Conservation (phyloP, 805 yeast species). For the Saccharomycopsis lassenensis region DNA sequence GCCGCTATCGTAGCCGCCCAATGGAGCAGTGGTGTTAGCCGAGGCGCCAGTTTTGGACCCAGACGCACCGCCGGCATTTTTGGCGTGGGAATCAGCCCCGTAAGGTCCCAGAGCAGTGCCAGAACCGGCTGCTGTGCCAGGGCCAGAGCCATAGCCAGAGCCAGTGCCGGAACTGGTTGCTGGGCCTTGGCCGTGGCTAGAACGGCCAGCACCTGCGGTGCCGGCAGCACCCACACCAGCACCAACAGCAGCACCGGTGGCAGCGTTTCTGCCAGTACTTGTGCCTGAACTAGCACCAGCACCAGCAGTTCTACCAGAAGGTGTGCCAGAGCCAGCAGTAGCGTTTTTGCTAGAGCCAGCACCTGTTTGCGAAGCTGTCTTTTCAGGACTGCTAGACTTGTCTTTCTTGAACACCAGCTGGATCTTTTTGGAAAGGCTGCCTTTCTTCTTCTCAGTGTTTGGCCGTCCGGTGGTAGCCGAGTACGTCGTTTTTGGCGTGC, state of each 20-base stretch:
- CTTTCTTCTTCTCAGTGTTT: not conserved
- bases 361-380: constrained; percentile 14
- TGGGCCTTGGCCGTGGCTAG: too few species aligned
- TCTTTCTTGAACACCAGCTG: constrained; percentile 5
- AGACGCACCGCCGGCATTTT: not conserved
- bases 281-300: not conserved
- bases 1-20: too few species aligned
- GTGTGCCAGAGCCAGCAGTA: not conserved
- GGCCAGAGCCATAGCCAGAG: too few species aligned
- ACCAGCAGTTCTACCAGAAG: constrained; percentile 1
- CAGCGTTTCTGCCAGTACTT: too few species aligned
- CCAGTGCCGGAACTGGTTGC: too few species aligned
- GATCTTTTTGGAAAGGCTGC: not conserved
- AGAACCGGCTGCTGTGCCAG: not conserved
- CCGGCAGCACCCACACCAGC: too few species aligned
- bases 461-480: too few species aligned
- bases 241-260: too few species aligned
- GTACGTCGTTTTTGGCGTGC: too few species aligned
- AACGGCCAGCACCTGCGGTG: too few species aligned
- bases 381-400: constrained; percentile 17
- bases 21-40: constrained; percentile 10
- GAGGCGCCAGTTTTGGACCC: constrained; percentile 10
- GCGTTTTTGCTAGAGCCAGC: constrained; percentile 12
- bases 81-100: not conserved
- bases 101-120: constrained; percentile 8